These are phyloP conservation scores for Vaccinium corymbosum DNA, from an alignment of 148 eudicot genomes.

Conservation along the genomic window DNA sequence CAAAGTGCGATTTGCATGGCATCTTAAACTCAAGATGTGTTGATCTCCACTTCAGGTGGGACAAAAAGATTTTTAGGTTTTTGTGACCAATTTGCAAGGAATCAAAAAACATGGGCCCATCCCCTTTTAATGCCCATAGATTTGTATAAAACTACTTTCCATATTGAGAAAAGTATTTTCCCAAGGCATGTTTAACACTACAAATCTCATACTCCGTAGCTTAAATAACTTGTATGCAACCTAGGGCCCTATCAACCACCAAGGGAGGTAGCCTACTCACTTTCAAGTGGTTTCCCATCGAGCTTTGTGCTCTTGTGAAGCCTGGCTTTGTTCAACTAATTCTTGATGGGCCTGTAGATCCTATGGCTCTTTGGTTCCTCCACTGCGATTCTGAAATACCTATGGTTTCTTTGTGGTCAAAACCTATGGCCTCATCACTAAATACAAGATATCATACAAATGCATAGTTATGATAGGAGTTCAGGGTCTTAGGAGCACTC, in stretches of 20 bases:
- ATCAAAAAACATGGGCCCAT: background rate
- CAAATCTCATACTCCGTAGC: background rate
- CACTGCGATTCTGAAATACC: too few relatives aligned
- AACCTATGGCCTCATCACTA: background rate
- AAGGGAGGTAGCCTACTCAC: too few relatives aligned
- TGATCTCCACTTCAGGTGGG: background rate
- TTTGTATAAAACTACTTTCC: background rate
- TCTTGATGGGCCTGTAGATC: too few relatives aligned
- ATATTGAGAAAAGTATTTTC: background rate
- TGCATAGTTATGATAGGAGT: too few relatives aligned
- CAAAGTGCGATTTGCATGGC: background rate
- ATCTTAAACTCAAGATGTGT: background rate
- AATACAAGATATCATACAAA: background rate
- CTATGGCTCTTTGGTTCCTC: too few relatives aligned
- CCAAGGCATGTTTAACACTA: background rate
- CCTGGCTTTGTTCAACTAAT: too few relatives aligned
- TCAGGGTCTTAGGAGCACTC: too few relatives aligned
- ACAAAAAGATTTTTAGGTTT: background rate
- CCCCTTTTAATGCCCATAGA: background rate
- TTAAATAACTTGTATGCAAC: background rate
- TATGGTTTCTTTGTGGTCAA: too few relatives aligned
- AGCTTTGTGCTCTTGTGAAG: too few relatives aligned
- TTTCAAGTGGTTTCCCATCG: too few relatives aligned
- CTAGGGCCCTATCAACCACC: background rate
- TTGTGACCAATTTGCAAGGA: background rate